phyloP scores from a whole-genome alignment of 2,329 filamentous ascomycete species.

The Paraphoma sp. region DNA sequence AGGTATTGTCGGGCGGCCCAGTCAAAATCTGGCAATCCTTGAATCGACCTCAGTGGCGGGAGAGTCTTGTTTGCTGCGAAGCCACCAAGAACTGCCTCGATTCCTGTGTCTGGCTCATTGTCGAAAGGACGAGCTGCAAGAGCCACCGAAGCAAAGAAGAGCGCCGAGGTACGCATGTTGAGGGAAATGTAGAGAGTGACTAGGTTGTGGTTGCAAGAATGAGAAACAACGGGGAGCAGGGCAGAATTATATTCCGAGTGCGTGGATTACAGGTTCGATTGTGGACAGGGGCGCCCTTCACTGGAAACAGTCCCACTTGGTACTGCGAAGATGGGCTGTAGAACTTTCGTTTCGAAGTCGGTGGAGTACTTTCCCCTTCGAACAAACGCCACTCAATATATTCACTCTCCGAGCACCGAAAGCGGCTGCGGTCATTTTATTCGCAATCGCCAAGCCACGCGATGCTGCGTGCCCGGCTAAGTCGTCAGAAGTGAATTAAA shows the following conservation, averaged over 20 bases:
- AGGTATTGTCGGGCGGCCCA: conserved; percentile 59
- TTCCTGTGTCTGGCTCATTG: conserved; percentile 43
- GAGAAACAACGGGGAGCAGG: neutral
- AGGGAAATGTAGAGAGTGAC: conserved; percentile 7
- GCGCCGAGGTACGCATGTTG: conserved; percentile 24
- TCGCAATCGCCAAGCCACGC: conserved; percentile 1
- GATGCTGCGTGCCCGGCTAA: neutral
- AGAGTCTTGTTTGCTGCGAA: conserved; percentile 43
- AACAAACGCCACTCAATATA: conserved; percentile 1
- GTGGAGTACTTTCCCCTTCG: conserved; percentile 6
- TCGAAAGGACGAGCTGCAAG: conserved; percentile 42
- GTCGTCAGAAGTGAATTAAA: conserved; percentile 1
- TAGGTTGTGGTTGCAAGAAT: neutral
- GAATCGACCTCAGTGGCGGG: conserved; percentile 53
- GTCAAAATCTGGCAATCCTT: conserved; percentile 63
- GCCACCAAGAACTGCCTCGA: conserved; percentile 28
- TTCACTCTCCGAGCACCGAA: neutral
- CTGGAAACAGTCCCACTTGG: neutral
- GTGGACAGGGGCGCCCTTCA: neutral
- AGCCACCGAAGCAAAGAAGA: conserved; percentile 28
- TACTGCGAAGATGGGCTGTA: neutral
- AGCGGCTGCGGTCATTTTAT: conserved; percentile 1
- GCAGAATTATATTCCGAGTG: neutral
- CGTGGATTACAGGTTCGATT: neutral
- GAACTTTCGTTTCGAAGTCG: neutral